Base-by-base conservation (phyloP, 495 filamentous ascomycete genomes). In the Poronia punctata region DNA sequence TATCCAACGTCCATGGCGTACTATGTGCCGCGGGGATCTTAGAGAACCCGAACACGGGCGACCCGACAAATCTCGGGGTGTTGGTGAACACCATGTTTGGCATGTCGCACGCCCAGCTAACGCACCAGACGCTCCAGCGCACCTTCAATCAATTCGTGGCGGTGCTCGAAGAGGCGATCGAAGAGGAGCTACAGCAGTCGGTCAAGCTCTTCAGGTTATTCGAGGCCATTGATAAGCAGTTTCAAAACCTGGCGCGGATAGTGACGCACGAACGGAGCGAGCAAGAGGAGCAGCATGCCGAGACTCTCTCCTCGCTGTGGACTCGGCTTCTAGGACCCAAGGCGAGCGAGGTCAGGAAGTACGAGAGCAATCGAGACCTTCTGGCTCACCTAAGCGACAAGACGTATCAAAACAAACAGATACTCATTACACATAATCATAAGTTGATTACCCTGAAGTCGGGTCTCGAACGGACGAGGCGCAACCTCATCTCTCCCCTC, bases 131-230 rank as follows among this genome's bases (percentile, higher is more conserved):
- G 2, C 73, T 95, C 5, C 86, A 86, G 30, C 78, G 84, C 27
- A 89, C 87, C 11, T 95, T 95, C 52, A 80, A 80, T 53, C 84
- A 93, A 53, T 90, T 94, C 56, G 67, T 95, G 6, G 72, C 74
- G n/a, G 80, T 90, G 0, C 74, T 95, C 3, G 88, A 95, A 62
- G 87, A 94, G 45, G 82, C 80, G 27, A 93, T 95, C 59, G 79
- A 80, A 49, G 84, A 71, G 48, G 88, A 95, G 56, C 67, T 95
- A 5, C 76, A 76, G 14, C 80, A 88, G 56, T 82, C 79, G 17
- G 76, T 83, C 3, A 71, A 77, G 0, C 76, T 95, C 3, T 90
- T 94, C 54, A 70, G 71, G 7, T 76, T 95, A 7, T 95, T 94
- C 61, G 86, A 93, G 46, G 74, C 79, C 37, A 87, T 94, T 48